Evolutionary conservation across 495 filamentous ascomycete genomes (phyloP), one percentile per base, ranked within the genome.

Genomic region (Clohesyomyces aquaticus): DNA sequence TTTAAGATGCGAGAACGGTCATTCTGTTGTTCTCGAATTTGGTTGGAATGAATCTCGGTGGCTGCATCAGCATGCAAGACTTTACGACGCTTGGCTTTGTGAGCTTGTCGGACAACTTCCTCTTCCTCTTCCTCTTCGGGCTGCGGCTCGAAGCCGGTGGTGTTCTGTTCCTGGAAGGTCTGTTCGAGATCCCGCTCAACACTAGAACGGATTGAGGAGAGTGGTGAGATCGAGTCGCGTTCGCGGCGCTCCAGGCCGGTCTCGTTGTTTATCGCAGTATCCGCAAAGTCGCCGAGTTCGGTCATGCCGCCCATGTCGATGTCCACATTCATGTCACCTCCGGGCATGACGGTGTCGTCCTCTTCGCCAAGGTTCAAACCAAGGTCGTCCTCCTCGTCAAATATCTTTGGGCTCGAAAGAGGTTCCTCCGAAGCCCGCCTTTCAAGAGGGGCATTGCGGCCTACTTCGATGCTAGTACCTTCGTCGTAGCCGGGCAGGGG

Each of bases 1-100:
- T 88, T 90, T 54, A 96, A 76, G 63, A 97, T 97, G 48, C 85
- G 87, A 19, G 88, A 86, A 61, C 88, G 87, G 63, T 93, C 88
- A 27, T 83, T 79, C 69, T 96, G 90, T 73, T 91, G 90, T 41
- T 85, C 81, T 72, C 89, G 90, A 77, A 97, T 89, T 60, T 86
- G 75, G 18, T 69, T 74, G 47, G 70, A 76, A 28, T 79, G 80
- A 47, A 88, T 74, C 70, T 85, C 82, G 4, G 85, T 90, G 41
- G 86, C 75, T 4, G 79, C 73, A 72, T 96, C 92, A 22, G 85
- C 78, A 46, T 83, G 81, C 16, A 96, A 82, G 27, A 92, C 72
- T 75, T 85, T 92, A 47, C 88, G 84, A 73, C 88, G 89, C 79
- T 93, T 94, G 16, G 83, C 80, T 38, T 86, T 85, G 60, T 91